phyloP scores from a whole-genome alignment of 2,329 filamentous ascomycete genomes.

The Ophiostoma ulmi region DNA sequence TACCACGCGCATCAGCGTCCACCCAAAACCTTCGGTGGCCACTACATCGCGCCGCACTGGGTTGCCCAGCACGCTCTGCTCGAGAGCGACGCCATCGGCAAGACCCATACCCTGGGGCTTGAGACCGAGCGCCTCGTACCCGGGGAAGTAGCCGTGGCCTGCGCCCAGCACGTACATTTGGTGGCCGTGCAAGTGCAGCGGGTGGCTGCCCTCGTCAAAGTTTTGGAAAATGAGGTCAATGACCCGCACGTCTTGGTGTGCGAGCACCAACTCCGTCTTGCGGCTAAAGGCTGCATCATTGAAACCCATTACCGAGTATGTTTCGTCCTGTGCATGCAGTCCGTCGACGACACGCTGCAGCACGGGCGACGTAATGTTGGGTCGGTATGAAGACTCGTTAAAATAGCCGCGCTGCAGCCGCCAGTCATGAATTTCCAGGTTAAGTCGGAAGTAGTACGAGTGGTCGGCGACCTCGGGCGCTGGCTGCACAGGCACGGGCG shows the following conservation, averaged over 20 bases:
- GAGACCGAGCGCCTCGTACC: conserved; percentile 38
- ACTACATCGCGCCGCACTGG: conserved; percentile 46
- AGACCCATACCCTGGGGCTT: conserved; percentile 33
- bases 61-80: conserved; percentile 36
- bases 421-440: conserved; percentile 56
- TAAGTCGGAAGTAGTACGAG: conserved; percentile 51
- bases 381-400: conserved; percentile 51
- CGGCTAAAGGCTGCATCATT: conserved; percentile 46
- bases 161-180: conserved; percentile 47
- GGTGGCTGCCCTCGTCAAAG: conserved; percentile 30
- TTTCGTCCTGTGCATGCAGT: conserved; percentile 41
- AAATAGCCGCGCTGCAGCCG: conserved; percentile 54
- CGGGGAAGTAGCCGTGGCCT: conserved; percentile 60
- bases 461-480: conserved; percentile 47
- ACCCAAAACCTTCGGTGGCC: conserved; percentile 45
- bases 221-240: conserved; percentile 61
- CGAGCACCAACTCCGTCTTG: conserved; percentile 53
- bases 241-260: conserved; percentile 54
- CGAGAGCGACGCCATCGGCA: conserved; percentile 36
- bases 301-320: conserved; percentile 42
- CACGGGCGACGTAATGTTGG: conserved; percentile 44
- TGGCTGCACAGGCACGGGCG: conserved; percentile 40
- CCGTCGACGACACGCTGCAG: conserved; percentile 48
- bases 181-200: conserved; percentile 31
- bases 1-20: conserved; percentile 45